Evolutionary conservation across 2,329 filamentous ascomycete species (phyloP).

Genomic region (Elsinoe ampelina): DNA sequence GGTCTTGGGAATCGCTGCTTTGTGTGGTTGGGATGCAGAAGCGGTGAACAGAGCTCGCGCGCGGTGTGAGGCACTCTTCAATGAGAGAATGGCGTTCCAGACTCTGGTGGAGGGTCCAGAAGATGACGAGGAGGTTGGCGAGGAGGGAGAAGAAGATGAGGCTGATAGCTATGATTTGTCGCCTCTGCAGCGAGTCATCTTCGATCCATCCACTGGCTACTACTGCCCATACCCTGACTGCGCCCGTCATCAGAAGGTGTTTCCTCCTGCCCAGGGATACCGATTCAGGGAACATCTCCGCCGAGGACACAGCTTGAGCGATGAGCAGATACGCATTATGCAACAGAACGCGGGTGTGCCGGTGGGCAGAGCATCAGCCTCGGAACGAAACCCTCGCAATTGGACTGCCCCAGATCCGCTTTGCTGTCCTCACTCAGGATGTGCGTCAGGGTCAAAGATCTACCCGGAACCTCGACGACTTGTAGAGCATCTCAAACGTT

Average conservation of each 20-base stretch:
- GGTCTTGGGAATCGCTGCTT: conserved; percentile 65
- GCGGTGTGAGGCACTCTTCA: conserved; percentile 68
- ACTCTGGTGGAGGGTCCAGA: neutral
- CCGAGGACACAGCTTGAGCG: conserved; percentile 21
- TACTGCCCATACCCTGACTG: conserved; percentile 24
- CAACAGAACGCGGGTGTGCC: neutral
- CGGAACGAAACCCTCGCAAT: conserved; percentile 9
- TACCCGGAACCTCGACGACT: conserved; percentile 25
- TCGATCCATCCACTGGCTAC: conserved; percentile 6
- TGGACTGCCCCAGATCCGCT: conserved; percentile 18
- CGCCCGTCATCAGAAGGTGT: conserved; percentile 18
- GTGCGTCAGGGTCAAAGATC: conserved; percentile 28
- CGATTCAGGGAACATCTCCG: conserved; percentile 28
- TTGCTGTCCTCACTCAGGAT: conserved; percentile 31
- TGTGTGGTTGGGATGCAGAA: conserved; percentile 58
- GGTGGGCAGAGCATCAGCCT: neutral
- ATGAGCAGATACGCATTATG: conserved; percentile 12
- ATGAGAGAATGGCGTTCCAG: conserved; percentile 55
- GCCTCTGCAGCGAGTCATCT: neutral
- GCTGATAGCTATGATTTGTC: neutral
- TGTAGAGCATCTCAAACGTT: conserved; percentile 37
- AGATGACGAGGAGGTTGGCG: neutral
- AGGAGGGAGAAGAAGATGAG: neutral
- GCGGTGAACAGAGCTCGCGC: conserved; percentile 61
- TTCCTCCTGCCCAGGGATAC: conserved; percentile 20